These are phyloP conservation scores for Rhizopogon vulgaris DNA, from an alignment of 768 basidiomycete genomes.

Conservation along the genomic window DNA sequence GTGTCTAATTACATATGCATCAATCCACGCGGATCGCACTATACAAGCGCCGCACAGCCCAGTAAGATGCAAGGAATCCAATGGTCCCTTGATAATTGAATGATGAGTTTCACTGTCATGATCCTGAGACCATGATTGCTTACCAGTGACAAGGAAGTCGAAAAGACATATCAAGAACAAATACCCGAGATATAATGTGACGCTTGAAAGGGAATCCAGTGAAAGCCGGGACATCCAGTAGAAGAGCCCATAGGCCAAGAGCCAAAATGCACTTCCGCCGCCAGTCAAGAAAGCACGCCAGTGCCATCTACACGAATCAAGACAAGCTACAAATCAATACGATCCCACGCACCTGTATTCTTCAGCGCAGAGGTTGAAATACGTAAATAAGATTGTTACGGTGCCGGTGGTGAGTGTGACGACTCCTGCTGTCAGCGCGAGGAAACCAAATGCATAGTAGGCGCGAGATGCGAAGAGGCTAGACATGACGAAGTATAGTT, in stretches of 20 bases:
- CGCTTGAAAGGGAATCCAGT: conserved; percentile 74
- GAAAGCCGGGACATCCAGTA: conserved; percentile 87
- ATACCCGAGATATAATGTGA: conserved; percentile 87
- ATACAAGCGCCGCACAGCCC: conserved; percentile 84
- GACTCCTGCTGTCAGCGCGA: conserved; percentile 80
- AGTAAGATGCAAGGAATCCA: conserved; percentile 87
- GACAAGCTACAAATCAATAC: neutral
- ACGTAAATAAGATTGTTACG: conserved; percentile 81
- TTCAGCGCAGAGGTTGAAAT: conserved; percentile 90
- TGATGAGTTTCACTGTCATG: conserved; percentile 1
- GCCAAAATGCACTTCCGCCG: conserved; percentile 83
- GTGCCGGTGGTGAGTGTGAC: conserved; percentile 87
- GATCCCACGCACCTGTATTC: conserved; percentile 70
- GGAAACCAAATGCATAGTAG: conserved; percentile 95
- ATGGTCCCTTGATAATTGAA: conserved; percentile 61
- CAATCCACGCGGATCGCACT: conserved; percentile 74
- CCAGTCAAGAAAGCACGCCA: conserved; percentile 93
- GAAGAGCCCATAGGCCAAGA: conserved; percentile 82
- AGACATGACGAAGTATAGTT: conserved; percentile 88
- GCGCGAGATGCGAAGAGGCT: conserved; percentile 87
- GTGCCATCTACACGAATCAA: conserved; percentile 64
- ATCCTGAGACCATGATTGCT: conserved; percentile 13
- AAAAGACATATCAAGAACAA: conserved; percentile 76
- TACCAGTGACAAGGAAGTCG: conserved; percentile 85
- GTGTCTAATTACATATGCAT: conserved; percentile 8